Percentiles rank a stretch among this genome's conserved stretches.
Evolutionary conservation across 1,284 basidiomycete genomes (phyloP).

Genomic region (Peniophora sp.): DNA sequence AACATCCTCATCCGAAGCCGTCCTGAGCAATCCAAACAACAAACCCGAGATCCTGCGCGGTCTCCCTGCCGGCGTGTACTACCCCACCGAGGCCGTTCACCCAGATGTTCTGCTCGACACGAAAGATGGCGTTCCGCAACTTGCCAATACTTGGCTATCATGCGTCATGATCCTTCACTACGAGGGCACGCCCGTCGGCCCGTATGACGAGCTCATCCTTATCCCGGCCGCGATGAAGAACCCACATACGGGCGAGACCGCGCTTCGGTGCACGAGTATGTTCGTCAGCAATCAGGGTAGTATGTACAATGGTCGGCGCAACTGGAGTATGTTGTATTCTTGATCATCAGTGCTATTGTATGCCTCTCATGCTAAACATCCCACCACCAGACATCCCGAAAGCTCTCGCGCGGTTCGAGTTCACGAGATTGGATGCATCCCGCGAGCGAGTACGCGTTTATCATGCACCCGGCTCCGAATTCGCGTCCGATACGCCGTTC

Average conservation of each 20-base stretch:
- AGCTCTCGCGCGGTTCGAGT: not conserved
- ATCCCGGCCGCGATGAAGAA: not conserved
- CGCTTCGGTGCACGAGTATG: not conserved
- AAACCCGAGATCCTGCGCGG: not conserved
- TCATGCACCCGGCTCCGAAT: not conserved
- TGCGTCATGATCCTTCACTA: not conserved
- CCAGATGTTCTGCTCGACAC: not conserved
- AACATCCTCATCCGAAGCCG: not conserved
- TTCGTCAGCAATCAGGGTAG: not conserved
- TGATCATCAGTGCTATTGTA: too few species aligned
- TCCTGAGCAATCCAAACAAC: not conserved
- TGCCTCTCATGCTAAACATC: too few species aligned
- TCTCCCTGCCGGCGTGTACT: not conserved
- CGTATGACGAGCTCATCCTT: not conserved
- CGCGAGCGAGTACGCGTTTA: not conserved
- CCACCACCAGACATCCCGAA: not conserved
- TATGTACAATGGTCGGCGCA: not conserved
- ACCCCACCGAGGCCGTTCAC: not conserved
- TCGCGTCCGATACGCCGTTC: not conserved
- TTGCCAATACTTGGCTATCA: not conserved
- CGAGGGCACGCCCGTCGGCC: not conserved
- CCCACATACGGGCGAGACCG: not conserved
- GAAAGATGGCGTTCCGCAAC: not conserved
- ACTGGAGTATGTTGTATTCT: slow-evolving; percentile 1
- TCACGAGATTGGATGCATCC: not conserved